phyloP scores from a whole-genome alignment of 208 protist species.

The Sergeia podlipaevii region DNA sequence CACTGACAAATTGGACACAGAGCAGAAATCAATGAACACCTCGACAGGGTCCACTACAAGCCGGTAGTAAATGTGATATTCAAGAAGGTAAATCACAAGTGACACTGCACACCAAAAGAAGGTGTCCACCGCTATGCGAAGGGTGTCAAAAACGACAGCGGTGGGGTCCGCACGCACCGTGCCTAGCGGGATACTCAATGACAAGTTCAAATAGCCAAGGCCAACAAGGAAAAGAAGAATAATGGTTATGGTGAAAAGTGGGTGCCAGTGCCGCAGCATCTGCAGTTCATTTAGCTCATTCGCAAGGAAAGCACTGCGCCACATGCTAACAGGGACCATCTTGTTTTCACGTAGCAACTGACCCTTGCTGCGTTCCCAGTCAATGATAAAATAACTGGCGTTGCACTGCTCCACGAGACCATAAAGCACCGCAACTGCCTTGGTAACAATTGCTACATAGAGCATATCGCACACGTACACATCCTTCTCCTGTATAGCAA shows the following conservation, averaged over 20 bases:
- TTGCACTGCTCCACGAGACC: slow-evolving; percentile 80
- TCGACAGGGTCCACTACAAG: slow-evolving; percentile 77
- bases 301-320: slow-evolving; percentile 77
- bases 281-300: slow-evolving; percentile 86
- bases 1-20: slow-evolving; percentile 89
- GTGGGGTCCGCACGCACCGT: slow-evolving; percentile 18
- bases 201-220: slow-evolving; percentile 42
- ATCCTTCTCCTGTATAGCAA: slow-evolving; percentile 33
- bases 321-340: slow-evolving; percentile 83
- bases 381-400: slow-evolving; percentile 85
- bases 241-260: slow-evolving; percentile 66
- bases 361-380: slow-evolving; percentile 86
- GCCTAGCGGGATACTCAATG: slow-evolving; percentile 34
- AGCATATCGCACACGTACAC: slow-evolving; percentile 67
- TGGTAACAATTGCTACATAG: slow-evolving; percentile 43
- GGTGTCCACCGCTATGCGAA: slow-evolving; percentile 70
- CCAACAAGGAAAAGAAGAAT: slow-evolving; percentile 68
- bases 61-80: slow-evolving; percentile 83
- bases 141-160: slow-evolving; percentile 27
- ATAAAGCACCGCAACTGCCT: slow-evolving; percentile 65
- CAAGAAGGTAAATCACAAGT: slow-evolving; percentile 61
- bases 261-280: slow-evolving; percentile 61
- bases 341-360: slow-evolving; percentile 85
- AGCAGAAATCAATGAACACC: slow-evolving; percentile 89
- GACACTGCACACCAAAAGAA: slow-evolving; percentile 74